Percentiles rank a stretch among this genome's conserved stretches.
phyloP scores from a whole-genome alignment of 768 basidiomycete species.

The Russula brevipes region DNA sequence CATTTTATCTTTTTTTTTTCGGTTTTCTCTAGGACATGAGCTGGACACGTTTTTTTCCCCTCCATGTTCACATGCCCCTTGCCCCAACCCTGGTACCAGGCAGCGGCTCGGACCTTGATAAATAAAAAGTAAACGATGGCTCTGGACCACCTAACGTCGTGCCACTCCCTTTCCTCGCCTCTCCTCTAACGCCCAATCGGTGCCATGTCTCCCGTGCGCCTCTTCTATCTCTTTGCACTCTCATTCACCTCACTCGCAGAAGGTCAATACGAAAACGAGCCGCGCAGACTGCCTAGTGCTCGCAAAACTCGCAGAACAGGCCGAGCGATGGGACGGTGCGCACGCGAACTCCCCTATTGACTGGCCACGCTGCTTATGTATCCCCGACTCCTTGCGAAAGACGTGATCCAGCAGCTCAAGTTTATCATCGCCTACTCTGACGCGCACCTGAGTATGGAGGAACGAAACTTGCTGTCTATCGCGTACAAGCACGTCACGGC shows the following conservation, averaged over 20 bases:
- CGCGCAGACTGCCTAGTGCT: slow-evolving; percentile 46
- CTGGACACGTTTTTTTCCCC: slow-evolving; percentile 11
- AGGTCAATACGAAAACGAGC: slow-evolving; percentile 24
- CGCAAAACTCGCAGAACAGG: slow-evolving; percentile 82
- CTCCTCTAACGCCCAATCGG: neutral
- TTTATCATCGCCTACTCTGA: slow-evolving; percentile 60
- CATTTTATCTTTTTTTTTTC: neutral
- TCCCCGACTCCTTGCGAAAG: slow-evolving; percentile 33
- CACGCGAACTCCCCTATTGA: neutral
- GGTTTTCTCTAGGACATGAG: slow-evolving; percentile 2
- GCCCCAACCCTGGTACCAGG: slow-evolving; percentile 23
- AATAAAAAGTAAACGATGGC: neutral
- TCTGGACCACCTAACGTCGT: neutral
- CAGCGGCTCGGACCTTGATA: slow-evolving; percentile 8
- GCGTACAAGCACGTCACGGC: slow-evolving; percentile 91
- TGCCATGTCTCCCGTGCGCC: slow-evolving; percentile 23
- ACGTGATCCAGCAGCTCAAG: slow-evolving; percentile 78
- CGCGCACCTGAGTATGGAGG: slow-evolving; percentile 70
- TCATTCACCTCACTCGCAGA: slow-evolving; percentile 5
- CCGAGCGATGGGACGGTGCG: slow-evolving; percentile 83
- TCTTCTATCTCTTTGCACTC: neutral
- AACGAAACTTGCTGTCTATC: slow-evolving; percentile 85
- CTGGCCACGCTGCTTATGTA: neutral
- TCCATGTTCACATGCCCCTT: slow-evolving; percentile 20
- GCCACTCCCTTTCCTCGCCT: neutral